Conservation (phyloP, 148 eudicot genomes). For the Silene latifolia region DNA sequence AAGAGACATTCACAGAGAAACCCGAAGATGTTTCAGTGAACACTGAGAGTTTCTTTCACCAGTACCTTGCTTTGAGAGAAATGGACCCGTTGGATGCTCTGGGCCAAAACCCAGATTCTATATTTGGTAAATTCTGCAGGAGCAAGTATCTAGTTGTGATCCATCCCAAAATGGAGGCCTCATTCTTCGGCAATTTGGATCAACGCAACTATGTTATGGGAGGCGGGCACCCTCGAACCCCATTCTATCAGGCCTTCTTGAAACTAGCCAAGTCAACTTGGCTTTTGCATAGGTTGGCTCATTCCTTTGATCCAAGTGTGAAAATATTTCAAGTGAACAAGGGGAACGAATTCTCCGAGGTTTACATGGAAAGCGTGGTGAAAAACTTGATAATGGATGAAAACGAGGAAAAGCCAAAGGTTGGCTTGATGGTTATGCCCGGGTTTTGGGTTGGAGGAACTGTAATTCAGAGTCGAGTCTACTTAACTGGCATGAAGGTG, state of each 20-base stretch:
- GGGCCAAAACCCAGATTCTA: conserved; percentile 80
- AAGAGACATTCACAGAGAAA: conserved; percentile 62
- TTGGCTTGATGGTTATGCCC: conserved; percentile 95
- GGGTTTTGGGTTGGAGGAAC: conserved; percentile 86
- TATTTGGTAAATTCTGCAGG: conserved; percentile 78
- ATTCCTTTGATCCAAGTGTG: conserved; percentile 78
- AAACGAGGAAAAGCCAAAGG: conserved; percentile 57
- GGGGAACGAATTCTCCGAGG: conserved; percentile 79
- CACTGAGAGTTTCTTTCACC: conserved; percentile 68
- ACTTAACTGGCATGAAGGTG: conserved; percentile 61
- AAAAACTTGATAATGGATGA: conserved; percentile 51
- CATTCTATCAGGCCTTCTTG: conserved; percentile 88
- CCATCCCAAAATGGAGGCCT: conserved; percentile 92
- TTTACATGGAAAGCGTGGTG: conserved; percentile 82
- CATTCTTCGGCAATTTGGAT: conserved; percentile 90
- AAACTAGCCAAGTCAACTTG: conserved; percentile 86
- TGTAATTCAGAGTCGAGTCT: conserved; percentile 71
- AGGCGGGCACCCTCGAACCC: conserved; percentile 95
- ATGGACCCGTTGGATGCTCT: conserved; percentile 86
- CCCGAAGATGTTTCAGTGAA: conserved; percentile 35
- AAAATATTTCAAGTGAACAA: conserved; percentile 76
- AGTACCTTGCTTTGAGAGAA: conserved; percentile 78
- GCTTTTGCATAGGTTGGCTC: conserved; percentile 82
- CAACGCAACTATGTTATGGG: conserved; percentile 77
- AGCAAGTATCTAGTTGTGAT: conserved; percentile 65